These are phyloP conservation scores for Lumnitzera racemosa DNA, from an alignment of 345 rosid genomes.

Conservation along the genomic window DNA sequence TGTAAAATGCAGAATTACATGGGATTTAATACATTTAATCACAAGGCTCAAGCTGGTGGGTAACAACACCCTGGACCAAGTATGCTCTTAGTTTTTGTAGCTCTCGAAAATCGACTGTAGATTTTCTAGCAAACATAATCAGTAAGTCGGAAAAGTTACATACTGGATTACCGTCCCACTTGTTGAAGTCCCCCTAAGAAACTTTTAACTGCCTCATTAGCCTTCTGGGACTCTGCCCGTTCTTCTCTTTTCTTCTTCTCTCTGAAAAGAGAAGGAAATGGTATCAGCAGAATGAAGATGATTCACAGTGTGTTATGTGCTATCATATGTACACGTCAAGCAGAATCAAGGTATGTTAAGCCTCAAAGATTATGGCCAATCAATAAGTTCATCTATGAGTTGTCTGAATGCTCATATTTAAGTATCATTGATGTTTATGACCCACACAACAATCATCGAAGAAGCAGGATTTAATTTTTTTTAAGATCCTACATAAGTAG, in stretches of 20 bases:
- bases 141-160: not conserved
- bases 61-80: not conserved
- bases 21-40: not conserved
- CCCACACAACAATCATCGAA: no score
- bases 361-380: no score
- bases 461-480: no score
- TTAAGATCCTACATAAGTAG: no score
- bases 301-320: no score
- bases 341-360: no score
- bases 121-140: not conserved
- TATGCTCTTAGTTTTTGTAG: not conserved
- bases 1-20: no score
- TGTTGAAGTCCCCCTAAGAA: slow-evolving; percentile 50
- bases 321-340: no score
- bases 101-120: slow-evolving; percentile 3
- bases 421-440: no score
- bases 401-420: no score
- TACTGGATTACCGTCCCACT: slow-evolving; percentile 15
- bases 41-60: not conserved
- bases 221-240: slow-evolving; percentile 61
- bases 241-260: slow-evolving; percentile 92
- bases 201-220: slow-evolving; percentile 64
- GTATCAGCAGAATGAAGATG: no score
- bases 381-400: no score
- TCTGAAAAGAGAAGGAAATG: slow-evolving; percentile 30